Conservation (phyloP, 352 stramenopile genomes). For the Globisporangium cederbergense region DNA sequence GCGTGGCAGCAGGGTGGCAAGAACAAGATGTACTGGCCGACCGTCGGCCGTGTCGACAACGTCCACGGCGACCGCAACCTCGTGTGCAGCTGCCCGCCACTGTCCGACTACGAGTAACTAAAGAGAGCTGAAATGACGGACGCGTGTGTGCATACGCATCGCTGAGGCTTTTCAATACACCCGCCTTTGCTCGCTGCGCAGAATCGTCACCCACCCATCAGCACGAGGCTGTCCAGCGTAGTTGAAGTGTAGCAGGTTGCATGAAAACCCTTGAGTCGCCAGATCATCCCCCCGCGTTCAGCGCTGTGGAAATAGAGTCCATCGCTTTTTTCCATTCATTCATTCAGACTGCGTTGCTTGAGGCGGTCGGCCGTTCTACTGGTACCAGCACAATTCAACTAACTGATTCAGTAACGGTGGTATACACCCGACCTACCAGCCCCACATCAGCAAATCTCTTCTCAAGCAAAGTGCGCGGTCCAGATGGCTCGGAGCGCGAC, state of each 20-base stretch:
- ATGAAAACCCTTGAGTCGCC: conserved; percentile 11
- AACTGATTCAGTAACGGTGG: not conserved
- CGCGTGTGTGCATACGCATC: not conserved
- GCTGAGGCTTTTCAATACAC: conserved; percentile 14
- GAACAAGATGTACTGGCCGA: conserved; percentile 98
- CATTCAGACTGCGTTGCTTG: too few species aligned
- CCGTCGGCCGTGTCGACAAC: conserved; percentile 97
- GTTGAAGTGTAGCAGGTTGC: not conserved
- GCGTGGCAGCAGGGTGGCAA: conserved; percentile 90
- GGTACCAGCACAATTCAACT: too few species aligned
- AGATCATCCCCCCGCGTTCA: not conserved
- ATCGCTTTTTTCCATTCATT: not conserved
- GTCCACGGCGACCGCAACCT: conserved; percentile 98
- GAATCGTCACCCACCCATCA: not conserved
- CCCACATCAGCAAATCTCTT: too few species aligned
- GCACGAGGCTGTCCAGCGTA: conserved; percentile 8
- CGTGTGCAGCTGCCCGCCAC: conserved; percentile 96
- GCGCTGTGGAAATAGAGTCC: not conserved
- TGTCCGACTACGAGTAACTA: conserved; percentile 90
- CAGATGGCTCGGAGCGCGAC: conserved; percentile 47
- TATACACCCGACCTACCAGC: not conserved
- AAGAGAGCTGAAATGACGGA: not conserved
- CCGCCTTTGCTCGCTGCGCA: conserved; percentile 10
- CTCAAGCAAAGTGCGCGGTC: conserved; percentile 14
- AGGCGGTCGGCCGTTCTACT: too few species aligned